Evolutionary conservation across 768 basidiomycete genomes (phyloP).

Genomic region (Albatrellus ellisii): DNA sequence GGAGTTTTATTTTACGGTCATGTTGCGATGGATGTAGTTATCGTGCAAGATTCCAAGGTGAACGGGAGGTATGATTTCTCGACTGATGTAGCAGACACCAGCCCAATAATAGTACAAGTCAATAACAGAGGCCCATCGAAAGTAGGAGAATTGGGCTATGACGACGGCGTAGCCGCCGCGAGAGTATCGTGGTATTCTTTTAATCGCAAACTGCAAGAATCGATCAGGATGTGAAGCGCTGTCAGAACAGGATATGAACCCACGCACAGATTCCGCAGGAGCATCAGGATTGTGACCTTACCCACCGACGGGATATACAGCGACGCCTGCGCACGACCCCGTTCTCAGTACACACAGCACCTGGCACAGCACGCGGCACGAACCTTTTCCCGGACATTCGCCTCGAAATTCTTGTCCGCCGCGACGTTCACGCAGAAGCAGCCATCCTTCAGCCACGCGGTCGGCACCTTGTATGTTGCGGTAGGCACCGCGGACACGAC

Average conservation of each 20-base stretch:
- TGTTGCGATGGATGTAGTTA: no score
- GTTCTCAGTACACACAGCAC: background rate
- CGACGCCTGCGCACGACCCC: slow-evolving; percentile 52
- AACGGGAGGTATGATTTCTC: no score
- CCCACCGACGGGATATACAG: slow-evolving; percentile 95
- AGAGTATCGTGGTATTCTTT: slow-evolving; percentile 32
- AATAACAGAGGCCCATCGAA: no score
- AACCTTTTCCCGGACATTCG: slow-evolving; percentile 85
- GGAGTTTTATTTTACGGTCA: no score
- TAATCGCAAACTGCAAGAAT: slow-evolving; percentile 33
- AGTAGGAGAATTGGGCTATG: no score
- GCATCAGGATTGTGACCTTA: slow-evolving; percentile 94
- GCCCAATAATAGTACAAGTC: no score
- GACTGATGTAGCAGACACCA: no score
- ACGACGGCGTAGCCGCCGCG: background rate
- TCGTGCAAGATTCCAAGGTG: no score
- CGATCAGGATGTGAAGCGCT: slow-evolving; percentile 1
- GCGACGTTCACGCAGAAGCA: slow-evolving; percentile 90
- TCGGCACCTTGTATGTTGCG: slow-evolving; percentile 77
- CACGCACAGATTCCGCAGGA: slow-evolving; percentile 86
- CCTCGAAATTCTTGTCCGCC: slow-evolving; percentile 93
- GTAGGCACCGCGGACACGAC: slow-evolving; percentile 91
- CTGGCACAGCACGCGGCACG: slow-evolving; percentile 10
- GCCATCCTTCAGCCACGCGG: slow-evolving; percentile 83
- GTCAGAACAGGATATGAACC: background rate